Base-by-base conservation (phyloP, 768 basidiomycete species). In the Xerocomellus intermedius region DNA sequence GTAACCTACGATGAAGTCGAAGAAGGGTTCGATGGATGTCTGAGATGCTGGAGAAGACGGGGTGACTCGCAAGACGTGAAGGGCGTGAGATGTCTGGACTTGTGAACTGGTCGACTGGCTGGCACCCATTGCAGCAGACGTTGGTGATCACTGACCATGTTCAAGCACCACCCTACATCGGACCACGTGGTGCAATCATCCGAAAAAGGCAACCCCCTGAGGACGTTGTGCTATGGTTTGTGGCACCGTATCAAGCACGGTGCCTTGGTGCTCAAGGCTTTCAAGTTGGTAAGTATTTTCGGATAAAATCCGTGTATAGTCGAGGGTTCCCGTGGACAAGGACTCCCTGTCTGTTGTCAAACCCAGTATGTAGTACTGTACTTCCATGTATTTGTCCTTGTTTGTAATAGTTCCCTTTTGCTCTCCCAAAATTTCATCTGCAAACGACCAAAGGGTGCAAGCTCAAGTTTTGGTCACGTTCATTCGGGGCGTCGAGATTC, bases 1-100 rank as follows among this genome's bases (percentile, higher is more conserved):
- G 54, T 93, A 89, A 10, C 96, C 97, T 39, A 97, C 86, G 21
- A 99, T 82, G 69, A 97, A 98, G 76, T 98, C 97, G 64, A 99
- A 99, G 75, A 94, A 95, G 4, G 96, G 91, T 67, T 89, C 85
- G 37, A 87, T 77, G 81, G 81, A 66, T 89, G 92, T 91, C 55
- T 86, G 79, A 1, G 91, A 91, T 1, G 96, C 92, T 7, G 97
- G 97, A 1, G 91, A 94, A 6, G 81, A 81, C 2, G 93, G 89
- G 2, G 92, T 93, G 30, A 97, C 94, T 51, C 94, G 85, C 52
- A 97, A 76, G 58, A 94, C 89, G 68, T 98, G 94, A 10, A 97
- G 75, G 2, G 85, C 91, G 56, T 80, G 84, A 7, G 65, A 63
- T 42, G 69, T 35, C 54, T 65, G 56, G 5, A 41, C 33, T 54